Evolutionary conservation across 208 protist species (phyloP).

Genomic region (Trypanosoma boissoni): DNA sequence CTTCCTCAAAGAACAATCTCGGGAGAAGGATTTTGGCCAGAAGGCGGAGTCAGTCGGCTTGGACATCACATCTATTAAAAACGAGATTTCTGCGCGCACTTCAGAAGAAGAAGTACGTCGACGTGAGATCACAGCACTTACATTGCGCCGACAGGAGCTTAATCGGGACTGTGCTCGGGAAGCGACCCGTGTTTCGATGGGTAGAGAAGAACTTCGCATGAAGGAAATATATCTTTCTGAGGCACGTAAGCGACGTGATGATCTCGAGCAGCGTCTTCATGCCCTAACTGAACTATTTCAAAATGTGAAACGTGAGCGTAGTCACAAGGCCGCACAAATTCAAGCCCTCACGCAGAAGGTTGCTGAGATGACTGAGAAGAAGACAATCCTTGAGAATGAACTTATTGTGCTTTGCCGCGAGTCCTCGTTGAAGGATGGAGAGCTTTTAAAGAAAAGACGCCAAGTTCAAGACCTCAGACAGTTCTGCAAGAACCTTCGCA

Average conservation of each 20-base stretch:
- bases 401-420: slow-evolving; percentile 88
- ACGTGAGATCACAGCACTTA: slow-evolving; percentile 66
- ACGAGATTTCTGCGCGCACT: slow-evolving; percentile 50
- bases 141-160: slow-evolving; percentile 71
- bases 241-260: slow-evolving; percentile 52
- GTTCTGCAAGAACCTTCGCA: slow-evolving; percentile 63
- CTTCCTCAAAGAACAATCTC: slow-evolving; percentile 84
- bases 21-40: slow-evolving; percentile 70
- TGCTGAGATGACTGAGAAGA: slow-evolving; percentile 95
- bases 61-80: slow-evolving; percentile 74
- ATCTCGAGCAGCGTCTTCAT: slow-evolving; percentile 73
- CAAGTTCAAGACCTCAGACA: slow-evolving; percentile 73
- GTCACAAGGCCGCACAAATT: slow-evolving; percentile 92
- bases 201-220: slow-evolving; percentile 88
- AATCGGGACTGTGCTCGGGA: slow-evolving; percentile 86
- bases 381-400: slow-evolving; percentile 95
- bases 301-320: slow-evolving; percentile 90
- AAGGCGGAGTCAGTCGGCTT: slow-evolving; percentile 44
- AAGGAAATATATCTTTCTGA: slow-evolving; percentile 74
- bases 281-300: slow-evolving; percentile 84
- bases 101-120: slow-evolving; percentile 75
- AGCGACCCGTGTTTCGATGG: slow-evolving; percentile 60
- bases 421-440: slow-evolving; percentile 84
- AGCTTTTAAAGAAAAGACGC: slow-evolving; percentile 77
- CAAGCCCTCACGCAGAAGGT: slow-evolving; percentile 91